Evolutionary conservation across 2,329 filamentous ascomycete genomes (phyloP), one percentile per base, ranked within the genome.

Genomic region (Talaromyces atroroseus): DNA sequence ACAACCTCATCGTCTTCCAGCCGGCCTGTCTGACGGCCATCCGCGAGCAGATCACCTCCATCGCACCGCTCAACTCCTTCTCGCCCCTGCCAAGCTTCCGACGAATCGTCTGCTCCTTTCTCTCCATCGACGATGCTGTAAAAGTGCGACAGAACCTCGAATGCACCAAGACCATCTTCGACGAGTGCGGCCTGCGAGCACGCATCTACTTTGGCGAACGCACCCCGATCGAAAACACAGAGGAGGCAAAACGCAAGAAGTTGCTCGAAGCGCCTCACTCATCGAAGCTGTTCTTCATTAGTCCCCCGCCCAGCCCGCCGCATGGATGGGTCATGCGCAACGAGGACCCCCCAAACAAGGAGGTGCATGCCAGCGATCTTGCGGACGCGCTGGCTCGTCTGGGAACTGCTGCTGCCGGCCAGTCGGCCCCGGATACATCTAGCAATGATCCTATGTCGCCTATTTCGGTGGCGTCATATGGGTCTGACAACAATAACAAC

Each of bases 221-320:
- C 10, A 81, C 81, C 29, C 76, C 80, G 10, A 70, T 81, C 58
- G 60, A 70, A 7, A 63, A 63, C 58, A 68, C 63, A 3, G 66
- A 63, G 38, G 65, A 67, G 47, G 60, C 60, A 12, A 63, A 62
- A 21, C 69, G 70, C 29, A 71, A 66, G 47, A 76, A 78, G 51
- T 77, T 82, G 56, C 74, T 84, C 10, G 72, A 80, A 57, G 76
- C 78, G 5, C 84, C 84, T 1, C 79, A 84, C 56, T 73, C 76
- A 51, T 78, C 82, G 58, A 85, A 84, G 65, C 72, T 86, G 46
- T 86, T 86, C 76, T 86, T 87, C 70, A 86, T 87, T 70, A 80
- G 76, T 46, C 84, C 84, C 52, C 84, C 84, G 12, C 84, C 84
- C 0, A 80, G 76, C 58, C 84, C 84, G 47, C 84, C 84, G 2